These are phyloP conservation scores for Themeda triandra DNA, from an alignment of 176 grass and related monocot genomes.

Conservation along the genomic window DNA sequence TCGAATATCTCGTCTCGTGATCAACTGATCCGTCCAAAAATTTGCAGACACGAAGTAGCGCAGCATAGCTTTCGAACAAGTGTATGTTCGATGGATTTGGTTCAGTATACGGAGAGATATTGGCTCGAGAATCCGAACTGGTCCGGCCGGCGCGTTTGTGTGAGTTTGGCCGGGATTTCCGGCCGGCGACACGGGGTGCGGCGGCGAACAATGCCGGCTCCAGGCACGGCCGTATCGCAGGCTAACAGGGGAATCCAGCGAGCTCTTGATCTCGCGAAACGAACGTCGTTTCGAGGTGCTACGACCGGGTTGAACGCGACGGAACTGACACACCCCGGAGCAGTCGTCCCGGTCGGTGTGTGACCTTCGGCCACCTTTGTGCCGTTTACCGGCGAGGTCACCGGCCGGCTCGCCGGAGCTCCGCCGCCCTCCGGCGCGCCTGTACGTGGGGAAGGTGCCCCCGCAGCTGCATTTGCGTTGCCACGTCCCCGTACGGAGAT, in stretches of 20 bases:
- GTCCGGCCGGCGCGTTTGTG: constrained; percentile 50
- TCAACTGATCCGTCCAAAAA: rapidly evolving
- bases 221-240: background rate
- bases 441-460: background rate
- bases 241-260: background rate
- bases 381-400: background rate
- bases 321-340: constrained; percentile 42
- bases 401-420: constrained; percentile 28
- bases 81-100: background rate
- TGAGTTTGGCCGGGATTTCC: constrained; percentile 58
- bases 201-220: background rate
- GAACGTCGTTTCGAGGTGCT: background rate
- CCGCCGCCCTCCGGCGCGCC: background rate
- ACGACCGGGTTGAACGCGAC: background rate
- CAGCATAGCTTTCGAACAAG: constrained; percentile 30
- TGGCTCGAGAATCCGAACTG: constrained; percentile 20
- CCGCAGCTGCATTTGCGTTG: constrained; percentile 28
- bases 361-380: background rate
- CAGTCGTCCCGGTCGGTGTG: background rate
- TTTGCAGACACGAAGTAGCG: background rate
- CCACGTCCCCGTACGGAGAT: rapidly evolving
- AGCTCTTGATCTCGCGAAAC: background rate
- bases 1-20: background rate
- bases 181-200: constrained; percentile 16
- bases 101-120: constrained; percentile 23